These are phyloP conservation scores for Leccinum aurantiacum DNA, from an alignment of 768 basidiomycete species.

Conservation along the genomic window DNA sequence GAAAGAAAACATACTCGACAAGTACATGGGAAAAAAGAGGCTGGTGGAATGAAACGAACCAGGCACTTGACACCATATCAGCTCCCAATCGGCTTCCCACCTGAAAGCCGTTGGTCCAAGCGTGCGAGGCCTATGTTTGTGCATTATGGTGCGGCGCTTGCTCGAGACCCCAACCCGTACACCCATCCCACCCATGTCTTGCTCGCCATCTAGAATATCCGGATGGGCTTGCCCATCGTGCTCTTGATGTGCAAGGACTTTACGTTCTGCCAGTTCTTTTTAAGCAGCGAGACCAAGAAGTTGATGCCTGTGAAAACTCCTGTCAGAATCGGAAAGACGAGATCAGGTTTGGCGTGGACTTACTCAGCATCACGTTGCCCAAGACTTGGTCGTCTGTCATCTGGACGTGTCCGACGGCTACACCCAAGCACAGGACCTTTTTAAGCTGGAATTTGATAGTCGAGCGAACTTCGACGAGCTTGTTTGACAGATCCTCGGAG, in stretches of 20 bases:
- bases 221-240: slow-evolving; percentile 98
- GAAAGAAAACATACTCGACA: slow-evolving; percentile 11
- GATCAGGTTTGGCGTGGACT: slow-evolving; percentile 26
- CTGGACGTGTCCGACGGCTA: slow-evolving; percentile 95
- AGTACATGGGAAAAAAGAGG: slow-evolving; percentile 23
- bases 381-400: slow-evolving; percentile 98
- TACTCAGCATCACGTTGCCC: slow-evolving; percentile 96
- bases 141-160: slow-evolving; percentile 58
- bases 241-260: slow-evolving; percentile 98
- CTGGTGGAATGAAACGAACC: slow-evolving; percentile 13
- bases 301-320: slow-evolving; percentile 75
- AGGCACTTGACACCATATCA: slow-evolving; percentile 48
- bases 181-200: slow-evolving; percentile 8
- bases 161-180: slow-evolving; percentile 18
- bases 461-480: slow-evolving; percentile 93
- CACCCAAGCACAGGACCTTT: slow-evolving; percentile 98
- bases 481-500: slow-evolving; percentile 84
- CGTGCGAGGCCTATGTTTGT: slow-evolving; percentile 96
- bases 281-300: slow-evolving; percentile 98
- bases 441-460: slow-evolving; percentile 99
- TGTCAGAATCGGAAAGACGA: slow-evolving; percentile 2
- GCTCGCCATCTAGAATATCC: slow-evolving; percentile 68
- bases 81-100: slow-evolving; percentile 87
- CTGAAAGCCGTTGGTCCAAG: slow-evolving; percentile 88
- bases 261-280: slow-evolving; percentile 99